These are phyloP conservation scores for Aristolochia fimbriata DNA, from an alignment of 164 flowering plant species.

Conservation along the genomic window DNA sequence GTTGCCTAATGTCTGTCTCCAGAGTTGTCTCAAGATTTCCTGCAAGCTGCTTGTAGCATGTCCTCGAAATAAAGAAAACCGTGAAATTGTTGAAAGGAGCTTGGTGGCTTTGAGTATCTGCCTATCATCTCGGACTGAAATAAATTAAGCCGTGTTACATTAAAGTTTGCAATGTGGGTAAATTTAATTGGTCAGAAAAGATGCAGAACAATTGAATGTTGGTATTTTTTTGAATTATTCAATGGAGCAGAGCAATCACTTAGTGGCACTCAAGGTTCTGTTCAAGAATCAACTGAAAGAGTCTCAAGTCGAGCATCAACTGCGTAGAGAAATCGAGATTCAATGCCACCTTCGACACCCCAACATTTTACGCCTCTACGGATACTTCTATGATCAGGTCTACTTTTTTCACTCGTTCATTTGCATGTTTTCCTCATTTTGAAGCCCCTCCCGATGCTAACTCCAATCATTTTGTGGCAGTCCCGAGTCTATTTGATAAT, in stretches of 20 bases:
- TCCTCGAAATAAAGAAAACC: no score
- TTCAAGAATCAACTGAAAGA: constrained; percentile 90
- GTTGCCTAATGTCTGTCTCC: no score
- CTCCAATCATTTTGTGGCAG: constrained; percentile 30
- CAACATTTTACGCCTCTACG: constrained; percentile 80
- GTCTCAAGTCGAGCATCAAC: constrained; percentile 97
- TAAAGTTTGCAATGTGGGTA: no score
- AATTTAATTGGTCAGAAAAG: no score
- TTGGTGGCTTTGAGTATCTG: no score
- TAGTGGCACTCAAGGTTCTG: constrained; percentile 91
- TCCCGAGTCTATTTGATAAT: constrained; percentile 85
- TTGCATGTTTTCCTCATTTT: not conserved
- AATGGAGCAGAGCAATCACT: constrained; percentile 70
- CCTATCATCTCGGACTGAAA: no score
- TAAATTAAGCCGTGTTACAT: no score
- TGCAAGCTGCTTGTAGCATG: no score
- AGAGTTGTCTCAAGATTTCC: no score
- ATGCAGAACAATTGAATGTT: not conserved
- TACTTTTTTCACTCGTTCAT: not conserved
- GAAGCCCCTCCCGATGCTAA: not conserved
- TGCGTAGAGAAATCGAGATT: constrained; percentile 90
- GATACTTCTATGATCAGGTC: constrained; percentile 96
- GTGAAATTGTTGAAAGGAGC: no score
- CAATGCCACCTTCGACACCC: constrained; percentile 92
- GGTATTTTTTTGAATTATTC: not conserved